phyloP scores from a whole-genome alignment of 1,284 basidiomycete species.

The Boletus smithii region DNA sequence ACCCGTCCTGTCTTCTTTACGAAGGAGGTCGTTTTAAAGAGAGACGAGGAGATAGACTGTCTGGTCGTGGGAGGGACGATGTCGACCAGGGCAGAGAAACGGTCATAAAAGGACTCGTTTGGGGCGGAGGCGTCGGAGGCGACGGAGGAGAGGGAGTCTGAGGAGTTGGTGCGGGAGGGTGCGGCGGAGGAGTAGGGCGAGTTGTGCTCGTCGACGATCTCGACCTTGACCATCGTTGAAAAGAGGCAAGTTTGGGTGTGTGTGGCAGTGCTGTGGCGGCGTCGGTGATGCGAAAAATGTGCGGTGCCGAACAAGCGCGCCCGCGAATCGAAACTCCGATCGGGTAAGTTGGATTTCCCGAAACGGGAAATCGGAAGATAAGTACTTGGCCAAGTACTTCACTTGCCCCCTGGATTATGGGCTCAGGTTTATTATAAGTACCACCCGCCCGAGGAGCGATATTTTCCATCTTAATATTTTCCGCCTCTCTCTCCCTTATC shows the following conservation, averaged over 20 bases:
- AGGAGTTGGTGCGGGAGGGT: conserved; percentile 64
- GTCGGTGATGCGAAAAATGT: conserved; percentile 20
- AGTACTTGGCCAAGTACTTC: conserved; percentile 32
- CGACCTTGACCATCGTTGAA: conserved; percentile 73
- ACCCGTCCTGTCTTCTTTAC: conserved; percentile 66
- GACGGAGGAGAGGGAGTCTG: conserved; percentile 71
- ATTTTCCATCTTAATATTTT: conserved; percentile 21
- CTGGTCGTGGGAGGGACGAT: conserved; percentile 92
- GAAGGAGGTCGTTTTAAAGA: conserved; percentile 60
- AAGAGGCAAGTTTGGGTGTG: conserved; percentile 10
- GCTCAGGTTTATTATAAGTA: conserved; percentile 32
- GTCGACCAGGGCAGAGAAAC: conserved; percentile 88
- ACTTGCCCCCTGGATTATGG: conserved; percentile 19
- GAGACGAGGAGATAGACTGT: conserved; percentile 62
- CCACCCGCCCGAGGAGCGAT: conserved; percentile 16
- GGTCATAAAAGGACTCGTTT: conserved; percentile 87
- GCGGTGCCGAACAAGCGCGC: conserved; percentile 27
- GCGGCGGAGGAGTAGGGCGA: conserved; percentile 68
- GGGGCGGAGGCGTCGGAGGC: conserved; percentile 56
- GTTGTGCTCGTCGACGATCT: conserved; percentile 75
- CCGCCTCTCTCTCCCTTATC: conserved; percentile 23
- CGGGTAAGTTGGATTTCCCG: conserved; percentile 7
- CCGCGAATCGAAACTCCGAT: conserved; percentile 28
- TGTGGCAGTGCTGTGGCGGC: conserved; percentile 24
- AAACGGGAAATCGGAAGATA: conserved; percentile 19